Evolutionary conservation across 208 protist genomes (phyloP).

Genomic region (Trypanosoma avium): DNA sequence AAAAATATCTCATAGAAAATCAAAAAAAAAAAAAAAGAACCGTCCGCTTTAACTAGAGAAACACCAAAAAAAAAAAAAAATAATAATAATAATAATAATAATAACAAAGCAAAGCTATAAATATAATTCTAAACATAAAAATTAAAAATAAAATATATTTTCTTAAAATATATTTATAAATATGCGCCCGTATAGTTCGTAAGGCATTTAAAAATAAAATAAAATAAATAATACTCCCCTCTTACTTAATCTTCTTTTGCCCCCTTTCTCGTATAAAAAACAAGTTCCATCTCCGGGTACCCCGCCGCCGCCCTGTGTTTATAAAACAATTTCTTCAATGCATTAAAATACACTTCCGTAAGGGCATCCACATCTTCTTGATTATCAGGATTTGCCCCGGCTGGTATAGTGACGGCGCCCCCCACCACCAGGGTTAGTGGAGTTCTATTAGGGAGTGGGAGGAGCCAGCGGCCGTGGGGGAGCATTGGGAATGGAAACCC

Average conservation of each 20-base stretch:
- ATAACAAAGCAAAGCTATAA: too few relatives aligned
- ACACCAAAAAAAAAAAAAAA: too few relatives aligned
- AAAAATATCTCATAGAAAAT: too few relatives aligned
- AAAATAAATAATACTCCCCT: too few relatives aligned
- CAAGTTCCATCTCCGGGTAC: conserved; percentile 79
- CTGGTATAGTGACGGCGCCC: conserved; percentile 51
- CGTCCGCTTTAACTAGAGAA: too few relatives aligned
- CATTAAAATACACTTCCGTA: conserved; percentile 60
- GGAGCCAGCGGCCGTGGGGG: conserved; percentile 61
- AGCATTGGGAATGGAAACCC: conserved; percentile 86
- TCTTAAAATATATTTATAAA: too few relatives aligned
- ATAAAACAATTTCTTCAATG: conserved; percentile 66
- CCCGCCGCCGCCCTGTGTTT: conserved; percentile 63
- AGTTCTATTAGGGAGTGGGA: conserved; percentile 65
- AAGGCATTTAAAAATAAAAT: too few relatives aligned
- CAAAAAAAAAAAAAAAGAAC: too few relatives aligned
- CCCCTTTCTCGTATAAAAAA: conserved; percentile 46
- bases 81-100: too few relatives aligned
- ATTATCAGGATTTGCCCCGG: conserved; percentile 53
- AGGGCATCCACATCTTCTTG: conserved; percentile 50
- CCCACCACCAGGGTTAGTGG: conserved; percentile 76
- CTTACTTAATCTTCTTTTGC: conserved; percentile 29
- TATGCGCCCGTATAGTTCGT: too few relatives aligned
- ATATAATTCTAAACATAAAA: too few relatives aligned
- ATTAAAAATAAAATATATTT: too few relatives aligned